These are phyloP conservation scores for Didymellaceae sp. DNA, from an alignment of 2,329 filamentous ascomycete species.

Conservation along the genomic window DNA sequence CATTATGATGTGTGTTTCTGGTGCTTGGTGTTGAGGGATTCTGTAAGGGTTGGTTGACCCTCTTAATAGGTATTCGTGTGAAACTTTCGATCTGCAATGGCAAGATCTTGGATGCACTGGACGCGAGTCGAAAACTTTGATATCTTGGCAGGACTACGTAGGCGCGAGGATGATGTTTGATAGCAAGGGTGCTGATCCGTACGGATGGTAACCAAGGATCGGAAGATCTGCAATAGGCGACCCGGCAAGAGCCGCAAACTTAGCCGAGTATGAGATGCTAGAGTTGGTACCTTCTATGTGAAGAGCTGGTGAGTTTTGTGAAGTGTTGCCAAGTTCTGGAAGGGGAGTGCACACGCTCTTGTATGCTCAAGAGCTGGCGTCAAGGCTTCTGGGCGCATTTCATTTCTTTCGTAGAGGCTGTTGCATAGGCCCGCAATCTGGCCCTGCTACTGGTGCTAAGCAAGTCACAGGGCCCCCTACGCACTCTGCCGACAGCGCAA, in stretches of 20 bases:
- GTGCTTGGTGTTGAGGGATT: background rate
- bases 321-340: slow-evolving; percentile 2
- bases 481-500: slow-evolving; percentile 30
- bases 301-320: background rate
- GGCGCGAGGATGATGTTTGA: slow-evolving; percentile 16
- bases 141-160: slow-evolving; percentile 26
- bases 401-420: slow-evolving; percentile 27
- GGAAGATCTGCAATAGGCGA: slow-evolving; percentile 9
- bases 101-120: slow-evolving; percentile 18
- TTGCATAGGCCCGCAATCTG: slow-evolving; percentile 35
- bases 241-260: background rate
- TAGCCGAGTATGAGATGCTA: slow-evolving; percentile 1
- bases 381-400: slow-evolving; percentile 21
- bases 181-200: slow-evolving; percentile 11
- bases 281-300: background rate
- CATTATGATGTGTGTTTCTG: slow-evolving; percentile 36
- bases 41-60: slow-evolving; percentile 2
- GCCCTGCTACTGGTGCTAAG: slow-evolving; percentile 21
- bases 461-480: slow-evolving; percentile 35
- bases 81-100: slow-evolving; percentile 19
- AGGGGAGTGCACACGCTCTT: slow-evolving; percentile 32
- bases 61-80: slow-evolving; percentile 18
- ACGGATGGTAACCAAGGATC: slow-evolving; percentile 9
- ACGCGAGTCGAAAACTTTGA: slow-evolving; percentile 12
- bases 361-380: slow-evolving; percentile 31